A percentile compares a stretch with the other conserved stretches of the same genome.
Evolutionary conservation across 176 grass and related monocot species (phyloP).

Genomic region (Carex littledalei): DNA sequence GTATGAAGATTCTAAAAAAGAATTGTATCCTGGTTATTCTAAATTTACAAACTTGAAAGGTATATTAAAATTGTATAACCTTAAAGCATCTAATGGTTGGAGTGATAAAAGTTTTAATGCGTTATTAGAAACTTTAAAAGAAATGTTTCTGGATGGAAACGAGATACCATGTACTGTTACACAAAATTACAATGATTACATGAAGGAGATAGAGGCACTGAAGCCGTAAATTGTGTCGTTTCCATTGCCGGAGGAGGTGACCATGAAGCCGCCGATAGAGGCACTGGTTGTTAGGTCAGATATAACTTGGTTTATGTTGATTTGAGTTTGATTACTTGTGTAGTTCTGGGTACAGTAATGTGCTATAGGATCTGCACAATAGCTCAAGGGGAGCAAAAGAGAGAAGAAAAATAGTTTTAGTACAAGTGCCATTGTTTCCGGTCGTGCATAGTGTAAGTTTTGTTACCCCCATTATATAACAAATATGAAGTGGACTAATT

Average conservation of each 20-base stretch:
- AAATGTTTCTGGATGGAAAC: too few species aligned
- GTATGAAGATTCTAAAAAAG: too few species aligned
- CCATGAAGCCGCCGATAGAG: slow-evolving; percentile 36
- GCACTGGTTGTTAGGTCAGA: slow-evolving; percentile 30
- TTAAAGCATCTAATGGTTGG: too few species aligned
- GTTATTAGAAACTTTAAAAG: too few species aligned
- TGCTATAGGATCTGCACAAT: slow-evolving; percentile 31
- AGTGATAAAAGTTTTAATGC: too few species aligned
- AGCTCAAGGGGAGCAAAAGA: slow-evolving; percentile 13
- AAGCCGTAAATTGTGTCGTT: slow-evolving; percentile 39
- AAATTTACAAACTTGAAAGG: too few species aligned
- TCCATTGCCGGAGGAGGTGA: slow-evolving; percentile 16
- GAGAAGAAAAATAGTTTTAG: slow-evolving; percentile 21
- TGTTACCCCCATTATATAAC: not conserved
- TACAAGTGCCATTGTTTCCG: slow-evolving; percentile 35
- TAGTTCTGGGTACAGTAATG: slow-evolving; percentile 38
- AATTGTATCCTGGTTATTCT: too few species aligned
- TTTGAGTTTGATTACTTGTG: slow-evolving; percentile 9
- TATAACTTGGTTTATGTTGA: slow-evolving; percentile 44
- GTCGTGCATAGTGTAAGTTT: not conserved
- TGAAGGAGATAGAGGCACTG: too few species aligned
- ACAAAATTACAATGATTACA: too few species aligned
- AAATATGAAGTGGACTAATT: not conserved
- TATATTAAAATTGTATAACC: too few species aligned
- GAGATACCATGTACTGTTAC: too few species aligned